Conservation (phyloP, 257 asterid species). For the Scutellaria barbata region DNA sequence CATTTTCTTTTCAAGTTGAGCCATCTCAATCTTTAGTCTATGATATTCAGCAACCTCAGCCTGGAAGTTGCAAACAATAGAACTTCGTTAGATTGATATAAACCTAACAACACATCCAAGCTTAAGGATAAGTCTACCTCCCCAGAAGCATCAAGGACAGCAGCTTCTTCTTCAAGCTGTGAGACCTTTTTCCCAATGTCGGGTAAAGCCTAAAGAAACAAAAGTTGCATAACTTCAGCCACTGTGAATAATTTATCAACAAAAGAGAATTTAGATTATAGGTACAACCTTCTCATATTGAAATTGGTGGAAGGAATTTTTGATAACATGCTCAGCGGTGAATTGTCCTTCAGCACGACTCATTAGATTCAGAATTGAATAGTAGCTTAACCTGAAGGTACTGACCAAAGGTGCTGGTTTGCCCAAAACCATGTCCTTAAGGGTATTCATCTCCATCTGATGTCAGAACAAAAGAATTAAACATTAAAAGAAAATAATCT, state of each 20-base stretch:
- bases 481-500: background rate
- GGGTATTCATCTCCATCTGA: constrained; percentile 96
- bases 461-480: constrained; percentile 28
- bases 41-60: constrained; percentile 92
- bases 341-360: constrained; percentile 98
- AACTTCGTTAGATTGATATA: constrained; percentile 19
- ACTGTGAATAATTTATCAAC: constrained; percentile 20
- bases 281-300: constrained; percentile 90
- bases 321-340: constrained; percentile 97
- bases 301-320: constrained; percentile 91
- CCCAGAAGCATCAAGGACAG: constrained; percentile 87
- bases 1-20: constrained; percentile 78
- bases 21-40: constrained; percentile 77
- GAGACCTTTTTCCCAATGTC: constrained; percentile 83
- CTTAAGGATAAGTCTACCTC: constrained; percentile 57
- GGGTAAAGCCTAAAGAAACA: constrained; percentile 75
- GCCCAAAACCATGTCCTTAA: constrained; percentile 98
- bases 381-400: constrained; percentile 96
- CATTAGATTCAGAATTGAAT: constrained; percentile 89
- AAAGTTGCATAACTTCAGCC: constrained; percentile 38
- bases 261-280: constrained; percentile 18
- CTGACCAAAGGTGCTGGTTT: constrained; percentile 97
- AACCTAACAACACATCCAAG: constrained; percentile 21
- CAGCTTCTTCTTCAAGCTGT: constrained; percentile 89
- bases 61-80: constrained; percentile 47